These are phyloP conservation scores for Fusarium goolgardi DNA, from an alignment of 2,329 filamentous ascomycete species.

Conservation along the genomic window DNA sequence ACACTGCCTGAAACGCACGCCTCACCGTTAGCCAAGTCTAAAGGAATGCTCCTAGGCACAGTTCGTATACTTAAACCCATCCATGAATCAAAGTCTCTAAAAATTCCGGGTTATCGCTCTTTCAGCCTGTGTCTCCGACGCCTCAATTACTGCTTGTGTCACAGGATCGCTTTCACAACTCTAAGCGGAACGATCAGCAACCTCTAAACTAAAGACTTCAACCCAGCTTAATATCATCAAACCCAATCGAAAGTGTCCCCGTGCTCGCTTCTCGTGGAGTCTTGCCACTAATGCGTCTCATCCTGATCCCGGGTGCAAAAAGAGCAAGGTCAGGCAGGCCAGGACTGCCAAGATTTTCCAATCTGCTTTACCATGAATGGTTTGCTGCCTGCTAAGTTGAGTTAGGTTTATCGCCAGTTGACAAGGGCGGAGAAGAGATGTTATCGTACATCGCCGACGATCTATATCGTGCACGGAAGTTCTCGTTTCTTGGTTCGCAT, in stretches of 20 bases:
- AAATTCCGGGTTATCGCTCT: slow-evolving; percentile 29
- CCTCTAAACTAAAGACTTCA: not conserved
- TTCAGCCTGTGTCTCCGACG: slow-evolving; percentile 42
- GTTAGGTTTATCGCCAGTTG: slow-evolving; percentile 1
- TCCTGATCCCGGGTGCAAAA: slow-evolving; percentile 39
- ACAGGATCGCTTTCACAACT: slow-evolving; percentile 8
- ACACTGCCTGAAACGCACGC: slow-evolving; percentile 22
- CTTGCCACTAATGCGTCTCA: slow-evolving; percentile 47
- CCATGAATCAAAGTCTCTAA: slow-evolving; percentile 15
- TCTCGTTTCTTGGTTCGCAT: slow-evolving; percentile 14
- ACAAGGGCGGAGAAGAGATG: slow-evolving; percentile 3
- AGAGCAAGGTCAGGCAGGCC: slow-evolving; percentile 5
- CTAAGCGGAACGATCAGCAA: slow-evolving; percentile 30
- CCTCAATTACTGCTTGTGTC: slow-evolving; percentile 33
- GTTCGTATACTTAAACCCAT: not conserved
- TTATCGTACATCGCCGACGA: slow-evolving; percentile 28
- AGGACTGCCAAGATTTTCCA: slow-evolving; percentile 15
- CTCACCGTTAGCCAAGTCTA: slow-evolving; percentile 28
- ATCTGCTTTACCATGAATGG: slow-evolving; percentile 20
- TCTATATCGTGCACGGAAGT: slow-evolving; percentile 33
- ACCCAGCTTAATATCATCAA: slow-evolving; percentile 3
- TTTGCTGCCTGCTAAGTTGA: slow-evolving; percentile 14
- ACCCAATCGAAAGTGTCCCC: slow-evolving; percentile 13
- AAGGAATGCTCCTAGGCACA: slow-evolving; percentile 1
- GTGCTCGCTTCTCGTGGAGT: slow-evolving; percentile 17